Evolutionary conservation across 2,329 filamentous ascomycete species (phyloP), one percentile per base, ranked within the genome.

Genomic region (Fusarium tupiense): DNA sequence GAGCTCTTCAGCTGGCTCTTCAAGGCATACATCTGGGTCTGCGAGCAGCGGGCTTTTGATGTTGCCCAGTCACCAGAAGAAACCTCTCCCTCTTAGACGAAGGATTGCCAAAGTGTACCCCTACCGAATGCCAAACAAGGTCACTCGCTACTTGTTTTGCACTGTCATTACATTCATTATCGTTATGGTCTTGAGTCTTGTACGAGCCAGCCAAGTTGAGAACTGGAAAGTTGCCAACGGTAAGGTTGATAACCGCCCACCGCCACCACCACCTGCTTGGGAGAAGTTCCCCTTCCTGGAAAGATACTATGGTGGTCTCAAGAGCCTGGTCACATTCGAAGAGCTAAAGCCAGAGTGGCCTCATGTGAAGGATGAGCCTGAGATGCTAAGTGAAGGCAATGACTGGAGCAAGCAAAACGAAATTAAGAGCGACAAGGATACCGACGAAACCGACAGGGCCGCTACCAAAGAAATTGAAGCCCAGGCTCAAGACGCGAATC

Each of bases 241-340:
- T 65, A 81, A 81, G 57, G 81, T 83, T 10, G 78, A 81, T 19
- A 81, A 78, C 12, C 77, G 88, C 20, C 87, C 90, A 19, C 87
- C 90, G 0, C 83, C 89, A 0, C 89, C 91, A 26, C 93, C 94
- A 19, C 90, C 91, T 1, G 83, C 89, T 10, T 98, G 95, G 95
- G 94, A 97, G 81, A 89, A 88, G 16, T 98, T 97, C 80, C 90
- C 91, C 0, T 97, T 98, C 78, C 83, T 99, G 70, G 92, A 92
- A 69, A 89, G 95, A 72, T 99, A 98, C 81, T 96, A 98, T 81
- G 96, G 95, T 20, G 96, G 96, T 2, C 88, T 99, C 67, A 88
- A 92, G 73, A 92, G 89, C 1, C 80, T 99, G 70, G 89, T 93
- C 1, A 83, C 90, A 0, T 84, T 91, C 33, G 82, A 87, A 20